Evolutionary conservation across 805 yeast genomes (phyloP).

Genomic region (Barnettozyma pratensis): DNA sequence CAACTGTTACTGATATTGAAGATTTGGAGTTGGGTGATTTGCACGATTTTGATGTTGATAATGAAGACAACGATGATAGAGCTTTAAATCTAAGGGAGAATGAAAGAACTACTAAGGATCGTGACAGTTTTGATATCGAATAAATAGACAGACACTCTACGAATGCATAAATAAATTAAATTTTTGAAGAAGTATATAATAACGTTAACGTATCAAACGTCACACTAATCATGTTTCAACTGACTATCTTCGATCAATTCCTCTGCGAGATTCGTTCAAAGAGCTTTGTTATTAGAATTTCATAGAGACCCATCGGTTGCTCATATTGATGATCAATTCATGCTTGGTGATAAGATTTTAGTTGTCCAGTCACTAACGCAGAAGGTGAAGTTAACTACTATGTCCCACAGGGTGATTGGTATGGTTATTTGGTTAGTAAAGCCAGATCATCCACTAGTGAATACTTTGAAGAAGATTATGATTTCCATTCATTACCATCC

Average conservation of each 20-base stretch:
- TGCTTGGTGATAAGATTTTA: slow-evolving; percentile 19
- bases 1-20: not conserved
- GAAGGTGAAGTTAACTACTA: slow-evolving; percentile 18
- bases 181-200: too few species aligned
- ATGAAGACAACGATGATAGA: not conserved
- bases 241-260: too few species aligned
- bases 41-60: not conserved
- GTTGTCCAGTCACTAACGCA: slow-evolving; percentile 17
- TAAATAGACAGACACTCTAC: too few species aligned
- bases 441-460: slow-evolving; percentile 16
- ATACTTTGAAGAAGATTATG: slow-evolving; percentile 15
- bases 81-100: not conserved
- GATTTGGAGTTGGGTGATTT: not conserved
- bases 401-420: slow-evolving; percentile 20
- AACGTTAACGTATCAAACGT: too few species aligned
- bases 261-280: slow-evolving; percentile 12
- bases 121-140: not conserved
- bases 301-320: slow-evolving; percentile 11
- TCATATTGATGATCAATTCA: slow-evolving; percentile 13
- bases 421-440: slow-evolving; percentile 19
- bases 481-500: slow-evolving; percentile 18
- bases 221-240: too few species aligned
- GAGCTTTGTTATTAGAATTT: slow-evolving; percentile 19
- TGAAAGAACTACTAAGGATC: not conserved
- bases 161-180: too few species aligned